Conservation (phyloP, 768 basidiomycete genomes). For the Mycena amicta region DNA sequence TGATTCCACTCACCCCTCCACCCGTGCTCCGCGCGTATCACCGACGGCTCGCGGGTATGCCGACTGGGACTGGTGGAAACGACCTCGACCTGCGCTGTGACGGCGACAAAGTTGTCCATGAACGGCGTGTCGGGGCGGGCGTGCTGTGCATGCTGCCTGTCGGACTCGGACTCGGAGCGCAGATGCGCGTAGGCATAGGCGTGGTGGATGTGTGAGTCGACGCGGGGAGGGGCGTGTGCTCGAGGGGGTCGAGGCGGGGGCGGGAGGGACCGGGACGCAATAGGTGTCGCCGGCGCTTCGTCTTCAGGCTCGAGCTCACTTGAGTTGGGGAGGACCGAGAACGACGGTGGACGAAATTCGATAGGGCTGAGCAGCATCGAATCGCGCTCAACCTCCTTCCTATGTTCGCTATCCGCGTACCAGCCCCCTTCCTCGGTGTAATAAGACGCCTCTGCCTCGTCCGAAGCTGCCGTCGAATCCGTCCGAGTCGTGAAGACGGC, state of each 20-base stretch:
- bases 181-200: not conserved
- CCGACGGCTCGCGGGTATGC: not conserved
- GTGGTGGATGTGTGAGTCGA: not conserved
- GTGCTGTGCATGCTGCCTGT: not conserved
- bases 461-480: no score
- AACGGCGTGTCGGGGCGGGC: not conserved
- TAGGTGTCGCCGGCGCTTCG: constrained; percentile 1
- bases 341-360: not conserved
- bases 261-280: not conserved
- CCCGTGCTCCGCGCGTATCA: not conserved
- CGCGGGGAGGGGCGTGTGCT: not conserved
- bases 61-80: not conserved
- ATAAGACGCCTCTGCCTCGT: no score
- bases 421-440: not conserved
- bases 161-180: not conserved
- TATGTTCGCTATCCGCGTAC: not conserved
- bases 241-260: not conserved
- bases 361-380: not conserved
- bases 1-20: not conserved
- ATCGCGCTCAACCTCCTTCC: not conserved
- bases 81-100: not conserved
- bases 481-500: not conserved
- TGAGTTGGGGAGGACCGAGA: not conserved
- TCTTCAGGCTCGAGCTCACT: not conserved
- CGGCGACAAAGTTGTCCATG: not conserved